These are phyloP conservation scores for Calonectria naviculata DNA, from an alignment of 2,329 filamentous ascomycete genomes.

Conservation along the genomic window DNA sequence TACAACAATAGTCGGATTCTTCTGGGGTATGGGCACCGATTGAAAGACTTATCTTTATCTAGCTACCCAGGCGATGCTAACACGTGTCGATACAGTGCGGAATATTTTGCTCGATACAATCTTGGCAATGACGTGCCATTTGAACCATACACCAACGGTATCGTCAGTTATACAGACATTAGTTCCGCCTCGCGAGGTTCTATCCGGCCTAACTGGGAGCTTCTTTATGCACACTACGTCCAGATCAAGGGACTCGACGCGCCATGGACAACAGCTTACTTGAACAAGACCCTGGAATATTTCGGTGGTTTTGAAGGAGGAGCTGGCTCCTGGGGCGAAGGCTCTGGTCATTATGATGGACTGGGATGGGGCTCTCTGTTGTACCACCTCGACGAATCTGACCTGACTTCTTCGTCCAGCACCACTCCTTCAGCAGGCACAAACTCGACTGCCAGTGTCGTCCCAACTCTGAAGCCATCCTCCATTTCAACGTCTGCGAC, in stretches of 20 bases:
- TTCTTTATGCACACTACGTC: slow-evolving; percentile 28
- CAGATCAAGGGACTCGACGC: slow-evolving; percentile 25
- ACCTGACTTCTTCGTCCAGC: slow-evolving; percentile 30
- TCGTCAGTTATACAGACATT: slow-evolving; percentile 16
- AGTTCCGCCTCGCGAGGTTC: slow-evolving; percentile 16
- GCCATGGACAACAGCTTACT: slow-evolving; percentile 26
- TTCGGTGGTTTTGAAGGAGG: slow-evolving; percentile 22
- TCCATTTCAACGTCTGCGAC: neutral
- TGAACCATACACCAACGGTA: slow-evolving; percentile 28
- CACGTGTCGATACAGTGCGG: neutral
- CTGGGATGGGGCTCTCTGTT: slow-evolving; percentile 25
- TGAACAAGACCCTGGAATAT: slow-evolving; percentile 18
- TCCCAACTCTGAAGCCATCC: neutral
- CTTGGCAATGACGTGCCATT: slow-evolving; percentile 29
- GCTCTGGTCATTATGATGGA: slow-evolving; percentile 13
- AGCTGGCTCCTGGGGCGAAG: slow-evolving; percentile 16
- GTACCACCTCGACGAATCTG: slow-evolving; percentile 15
- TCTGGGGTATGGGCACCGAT: slow-evolving; percentile 21
- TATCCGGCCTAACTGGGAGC: slow-evolving; percentile 24
- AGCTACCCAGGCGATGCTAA: too few relatives aligned
- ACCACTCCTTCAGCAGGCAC: neutral
- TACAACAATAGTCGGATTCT: slow-evolving; percentile 32
- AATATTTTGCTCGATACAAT: slow-evolving; percentile 30
- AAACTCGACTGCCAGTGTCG: neutral
- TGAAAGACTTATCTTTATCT: too few relatives aligned